Base-by-base conservation (phyloP, 2,329 filamentous ascomycete species). In the Diaporthe humulicola region DNA sequence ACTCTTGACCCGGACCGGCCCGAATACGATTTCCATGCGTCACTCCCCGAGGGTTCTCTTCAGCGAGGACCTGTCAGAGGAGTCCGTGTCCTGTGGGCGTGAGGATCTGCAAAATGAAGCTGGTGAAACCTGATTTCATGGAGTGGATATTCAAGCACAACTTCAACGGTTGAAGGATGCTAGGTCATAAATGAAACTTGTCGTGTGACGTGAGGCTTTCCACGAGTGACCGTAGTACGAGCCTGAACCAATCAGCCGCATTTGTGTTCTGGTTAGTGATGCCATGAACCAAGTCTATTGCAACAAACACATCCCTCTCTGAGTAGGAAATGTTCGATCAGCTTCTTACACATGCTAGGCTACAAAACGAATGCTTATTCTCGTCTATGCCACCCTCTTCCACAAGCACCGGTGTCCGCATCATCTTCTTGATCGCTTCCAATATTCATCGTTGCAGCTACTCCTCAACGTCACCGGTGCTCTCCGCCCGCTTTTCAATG, bases 21-120 rank as follows among this genome's bases (percentile, higher is more conserved):
- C 58, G 58, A 61, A 61, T 61, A 61, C 58, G 58, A 28, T 60
- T 40, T 42, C 57, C n/a, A 40, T n/a, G 36, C 57, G 57, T 60
- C 57, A 60, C 57, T 28, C n/a, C n/a, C n/a, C n/a, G n/a, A n/a
- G n/a, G n/a, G n/a, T n/a, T 22, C 57, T 17, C 40, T 40, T 3
- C 57, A 25, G 2, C 5, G 1, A 3, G 17, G 17, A 28, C 45
- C 17, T 25, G 57, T 28, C 22, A 42, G 8, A 7, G 1, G 17
- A 4, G 38, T 19, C 58, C 36, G 25, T 61, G 36, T 42, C 0
- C n/a, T 28, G 58, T 61, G 58, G 58, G 58, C 15, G n/a, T 12
- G 58, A n/a, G n/a, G n/a, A 42, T 42, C 58, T 42, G 36, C 58
- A 12, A 30, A 40, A 4, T 15, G n/a, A n/a, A 9, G 38, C 36